Percentiles rank a stretch among this genome's conserved stretches.
phyloP scores from a whole-genome alignment of 2,329 filamentous ascomycete species.

The Fusarium sp. region DNA sequence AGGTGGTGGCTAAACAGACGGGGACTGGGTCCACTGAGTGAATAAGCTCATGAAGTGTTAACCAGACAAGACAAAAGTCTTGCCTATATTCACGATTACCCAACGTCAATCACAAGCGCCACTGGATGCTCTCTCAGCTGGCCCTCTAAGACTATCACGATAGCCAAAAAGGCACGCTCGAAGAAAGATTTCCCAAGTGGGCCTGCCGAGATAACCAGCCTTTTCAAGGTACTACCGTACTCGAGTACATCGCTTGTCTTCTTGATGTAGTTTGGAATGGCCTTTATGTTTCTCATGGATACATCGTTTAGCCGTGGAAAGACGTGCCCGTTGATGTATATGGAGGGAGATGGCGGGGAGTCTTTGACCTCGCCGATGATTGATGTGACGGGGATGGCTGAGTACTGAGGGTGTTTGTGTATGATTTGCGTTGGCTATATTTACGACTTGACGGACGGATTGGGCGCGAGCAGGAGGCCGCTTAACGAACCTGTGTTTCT shows the following conservation, averaged over 20 bases:
- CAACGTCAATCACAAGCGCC: not conserved
- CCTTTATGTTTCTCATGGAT: not conserved
- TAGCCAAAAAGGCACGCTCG: slow-evolving; percentile 4
- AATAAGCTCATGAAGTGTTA: slow-evolving; percentile 10
- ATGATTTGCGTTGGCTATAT: slow-evolving; percentile 29
- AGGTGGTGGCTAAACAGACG: slow-evolving; percentile 67
- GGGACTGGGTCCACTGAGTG: slow-evolving; percentile 33
- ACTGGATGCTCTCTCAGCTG: not conserved
- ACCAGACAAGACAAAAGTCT: not conserved
- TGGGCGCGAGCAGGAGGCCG: slow-evolving; percentile 38
- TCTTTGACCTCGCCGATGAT: not conserved
- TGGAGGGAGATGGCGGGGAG: slow-evolving; percentile 3
- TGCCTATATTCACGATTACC: slow-evolving; percentile 4
- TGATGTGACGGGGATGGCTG: not conserved
- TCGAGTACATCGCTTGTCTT: not conserved
- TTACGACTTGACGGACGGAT: slow-evolving; percentile 34
- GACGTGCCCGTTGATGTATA: not conserved
- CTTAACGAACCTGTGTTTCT: slow-evolving; percentile 30
- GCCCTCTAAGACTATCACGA: not conserved
- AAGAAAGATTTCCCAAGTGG: slow-evolving; percentile 15
- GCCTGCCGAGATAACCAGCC: slow-evolving; percentile 1
- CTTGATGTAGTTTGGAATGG: slow-evolving; percentile 4
- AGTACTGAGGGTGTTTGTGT: slow-evolving; percentile 9
- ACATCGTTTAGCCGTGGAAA: slow-evolving; percentile 1
- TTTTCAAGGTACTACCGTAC: not conserved